Conservation (phyloP, 768 basidiomycete genomes). For the Panaeolus papilionaceus region DNA sequence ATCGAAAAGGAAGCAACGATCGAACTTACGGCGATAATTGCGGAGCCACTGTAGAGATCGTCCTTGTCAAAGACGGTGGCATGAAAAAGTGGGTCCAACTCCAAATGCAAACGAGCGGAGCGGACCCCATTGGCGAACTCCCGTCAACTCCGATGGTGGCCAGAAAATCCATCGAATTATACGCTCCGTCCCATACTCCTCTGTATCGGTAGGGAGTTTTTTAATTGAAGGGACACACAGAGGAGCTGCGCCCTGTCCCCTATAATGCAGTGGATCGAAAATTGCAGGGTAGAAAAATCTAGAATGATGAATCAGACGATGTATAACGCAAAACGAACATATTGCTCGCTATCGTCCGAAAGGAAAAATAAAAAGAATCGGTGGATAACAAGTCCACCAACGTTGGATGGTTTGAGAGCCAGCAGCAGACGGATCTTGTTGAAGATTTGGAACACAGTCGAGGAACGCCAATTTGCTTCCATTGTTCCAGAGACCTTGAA, state of each 20-base stretch:
- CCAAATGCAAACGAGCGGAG: slow-evolving; percentile 10
- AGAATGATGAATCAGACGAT: not conserved
- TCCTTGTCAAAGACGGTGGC: not conserved
- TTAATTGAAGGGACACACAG: not conserved
- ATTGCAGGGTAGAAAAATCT: not conserved
- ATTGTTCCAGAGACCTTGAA: slow-evolving; percentile 10
- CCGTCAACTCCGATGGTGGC: slow-evolving; percentile 7
- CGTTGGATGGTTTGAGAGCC: not conserved
- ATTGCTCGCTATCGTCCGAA: not conserved
- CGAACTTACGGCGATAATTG: slow-evolving; percentile 13
- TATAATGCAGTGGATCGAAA: not conserved
- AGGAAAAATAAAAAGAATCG: slow-evolving; percentile 7
- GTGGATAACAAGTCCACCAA: not conserved
- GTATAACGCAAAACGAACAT: not conserved
- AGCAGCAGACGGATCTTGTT: not conserved
- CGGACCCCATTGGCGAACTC: slow-evolving; percentile 3
- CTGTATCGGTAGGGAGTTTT: not conserved
- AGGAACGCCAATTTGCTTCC: not conserved
- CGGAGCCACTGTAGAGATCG: slow-evolving; percentile 10
- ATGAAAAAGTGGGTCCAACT: slow-evolving; percentile 12
- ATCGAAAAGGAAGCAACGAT: slow-evolving; percentile 11
- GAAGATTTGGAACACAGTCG: not conserved
- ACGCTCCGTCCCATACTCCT: not conserved
- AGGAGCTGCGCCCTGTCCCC: not conserved
- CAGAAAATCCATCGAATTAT: not conserved